Conservation (phyloP, 371 early-diverging fungal species). For the Chytridium lagenaria region DNA sequence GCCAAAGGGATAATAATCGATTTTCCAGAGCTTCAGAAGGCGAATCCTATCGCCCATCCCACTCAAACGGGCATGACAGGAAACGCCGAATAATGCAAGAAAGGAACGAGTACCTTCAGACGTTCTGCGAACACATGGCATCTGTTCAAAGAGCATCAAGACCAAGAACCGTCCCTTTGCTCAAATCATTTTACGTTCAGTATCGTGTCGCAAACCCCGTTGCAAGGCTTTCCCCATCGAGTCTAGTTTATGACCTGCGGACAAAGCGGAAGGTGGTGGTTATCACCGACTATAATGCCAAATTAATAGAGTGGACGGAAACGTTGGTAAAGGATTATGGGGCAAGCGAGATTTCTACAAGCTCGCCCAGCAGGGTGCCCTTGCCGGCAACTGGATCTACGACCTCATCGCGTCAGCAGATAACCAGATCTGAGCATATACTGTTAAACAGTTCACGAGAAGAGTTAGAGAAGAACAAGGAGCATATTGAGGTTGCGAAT, state of each 20-base stretch:
- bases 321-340: neutral
- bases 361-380: no score
- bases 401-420: neutral
- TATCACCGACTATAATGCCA: neutral
- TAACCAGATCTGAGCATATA: neutral
- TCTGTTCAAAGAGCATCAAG: neutral
- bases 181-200: neutral
- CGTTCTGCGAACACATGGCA: constrained; percentile 13
- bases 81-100: neutral
- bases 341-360: no score
- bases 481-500: neutral
- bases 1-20: no score
- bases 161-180: neutral
- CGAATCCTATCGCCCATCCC: no score
- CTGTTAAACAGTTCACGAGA: neutral
- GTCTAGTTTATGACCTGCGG: neutral
- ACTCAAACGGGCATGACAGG: constrained; percentile 5
- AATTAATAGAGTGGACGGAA: constrained; percentile 1
- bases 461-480: constrained; percentile 3
- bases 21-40: no score
- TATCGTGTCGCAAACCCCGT: neutral
- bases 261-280: neutral
- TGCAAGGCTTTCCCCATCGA: neutral
- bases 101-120: neutral
- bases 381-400: neutral